Base-by-base conservation (phyloP, 495 filamentous ascomycete genomes). In the Penicillium argentinense region DNA sequence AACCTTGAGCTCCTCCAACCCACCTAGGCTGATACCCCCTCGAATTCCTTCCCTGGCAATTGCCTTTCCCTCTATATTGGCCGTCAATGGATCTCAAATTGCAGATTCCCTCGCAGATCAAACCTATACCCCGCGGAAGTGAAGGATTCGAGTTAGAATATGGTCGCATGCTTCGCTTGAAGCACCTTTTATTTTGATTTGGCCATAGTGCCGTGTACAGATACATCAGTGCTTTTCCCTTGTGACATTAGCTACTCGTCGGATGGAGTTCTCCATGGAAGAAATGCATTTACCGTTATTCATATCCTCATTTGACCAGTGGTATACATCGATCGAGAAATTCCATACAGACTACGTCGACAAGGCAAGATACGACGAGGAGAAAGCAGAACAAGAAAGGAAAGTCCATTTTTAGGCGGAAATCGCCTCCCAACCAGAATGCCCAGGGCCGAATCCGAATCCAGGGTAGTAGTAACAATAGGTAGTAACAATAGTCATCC, bases 261-360 rank as follows among this genome's bases (percentile, higher is more conserved):
- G 60, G 57, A 56, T 45, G 59, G 59, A 63, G 59, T 63, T 57
- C 41, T 37, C 34, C 42, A 47, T 58, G 54, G 51, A 51, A 39
- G n/a, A 42, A 51, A 48, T 41, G 46, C 45, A 41, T 48, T 49
- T 39, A 49, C 40, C 38, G 42, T 34, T 25, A 48, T 48, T 39
- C 21, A 25, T 39, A 18, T 39, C 37, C n/a, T 39, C 38, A 55
- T 47, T 43, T n/a, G n/a, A n/a, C 43, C 49, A 47, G 28, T 45
- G 29, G 13, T 47, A 23, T 44, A 14, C 32, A 25, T n/a, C n/a
- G n/a, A n/a, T n/a, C n/a, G n/a, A n/a, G n/a, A n/a, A n/a, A n/a
- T n/a, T n/a, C n/a, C n/a, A n/a, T n/a, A 14, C 30, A 12, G 13
- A 3, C 17, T 13, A 25, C 30, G 28, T 12, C 18, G 33, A 21